phyloP scores from a whole-genome alignment of 805 yeast genomes.

The Cyberlindnera americana region DNA sequence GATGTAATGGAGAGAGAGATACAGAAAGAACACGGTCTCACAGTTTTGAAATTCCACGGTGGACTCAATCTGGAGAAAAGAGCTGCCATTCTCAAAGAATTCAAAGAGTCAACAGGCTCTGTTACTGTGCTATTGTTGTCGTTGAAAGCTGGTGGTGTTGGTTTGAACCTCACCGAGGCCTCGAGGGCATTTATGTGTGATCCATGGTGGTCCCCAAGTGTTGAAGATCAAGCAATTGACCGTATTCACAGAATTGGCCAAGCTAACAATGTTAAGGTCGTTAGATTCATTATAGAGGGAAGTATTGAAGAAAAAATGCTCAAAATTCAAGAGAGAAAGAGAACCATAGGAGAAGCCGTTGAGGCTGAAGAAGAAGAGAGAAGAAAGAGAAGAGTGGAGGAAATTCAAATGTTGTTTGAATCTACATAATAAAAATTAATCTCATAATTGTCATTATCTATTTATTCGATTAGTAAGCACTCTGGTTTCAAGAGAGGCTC shows the following conservation, averaged over 20 bases:
- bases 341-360: slow-evolving; percentile 75
- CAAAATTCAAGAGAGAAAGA: slow-evolving; percentile 78
- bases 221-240: slow-evolving; percentile 89
- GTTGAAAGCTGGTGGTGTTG: slow-evolving; percentile 93
- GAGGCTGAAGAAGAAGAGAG: slow-evolving; percentile 74
- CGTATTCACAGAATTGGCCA: slow-evolving; percentile 92
- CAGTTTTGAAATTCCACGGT: slow-evolving; percentile 78
- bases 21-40: slow-evolving; percentile 42
- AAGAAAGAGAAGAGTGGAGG: slow-evolving; percentile 65
- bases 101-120: slow-evolving; percentile 36
- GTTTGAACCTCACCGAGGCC: slow-evolving; percentile 82
- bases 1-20: slow-evolving; percentile 71
- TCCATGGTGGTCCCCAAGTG: slow-evolving; percentile 96
- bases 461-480: slow-evolving; percentile 10
- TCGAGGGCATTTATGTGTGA: slow-evolving; percentile 87
- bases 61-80: slow-evolving; percentile 65
- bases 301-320: slow-evolving; percentile 89
- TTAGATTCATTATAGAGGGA: slow-evolving; percentile 75
- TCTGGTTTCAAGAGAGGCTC: slow-evolving; percentile 15
- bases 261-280: slow-evolving; percentile 61
- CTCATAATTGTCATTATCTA: no score
- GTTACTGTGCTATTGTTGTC: slow-evolving; percentile 61
- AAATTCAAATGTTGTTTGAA: slow-evolving; percentile 64
- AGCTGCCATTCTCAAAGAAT: slow-evolving; percentile 53
- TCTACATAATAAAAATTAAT: slow-evolving; percentile 8